Evolutionary conservation across 495 filamentous ascomycete species (phyloP).

Genomic region (Physcia stellaris): DNA sequence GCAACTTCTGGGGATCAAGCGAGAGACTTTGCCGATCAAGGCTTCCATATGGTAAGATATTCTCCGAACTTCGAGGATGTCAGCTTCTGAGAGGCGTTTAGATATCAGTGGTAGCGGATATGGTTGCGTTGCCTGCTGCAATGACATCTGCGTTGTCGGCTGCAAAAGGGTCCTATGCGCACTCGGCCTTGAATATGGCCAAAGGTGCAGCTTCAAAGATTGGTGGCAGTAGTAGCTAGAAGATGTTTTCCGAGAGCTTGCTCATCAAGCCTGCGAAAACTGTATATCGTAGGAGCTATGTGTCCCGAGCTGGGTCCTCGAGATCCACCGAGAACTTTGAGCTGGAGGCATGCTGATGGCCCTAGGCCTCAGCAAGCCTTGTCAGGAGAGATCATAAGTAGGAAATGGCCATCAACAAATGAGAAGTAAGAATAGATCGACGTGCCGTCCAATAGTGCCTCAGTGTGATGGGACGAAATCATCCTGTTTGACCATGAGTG

Average conservation of each 20-base stretch:
- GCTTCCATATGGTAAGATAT: slow-evolving; percentile 57
- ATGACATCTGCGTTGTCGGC: slow-evolving; percentile 25
- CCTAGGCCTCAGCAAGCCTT: too few species aligned
- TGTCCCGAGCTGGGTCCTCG: too few species aligned
- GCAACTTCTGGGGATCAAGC: slow-evolving; percentile 51
- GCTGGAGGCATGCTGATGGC: slow-evolving; percentile 1
- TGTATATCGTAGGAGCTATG: too few species aligned
- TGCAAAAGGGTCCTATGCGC: slow-evolving; percentile 19
- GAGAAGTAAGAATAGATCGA: too few species aligned
- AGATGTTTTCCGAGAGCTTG: not conserved
- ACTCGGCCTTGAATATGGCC: slow-evolving; percentile 29
- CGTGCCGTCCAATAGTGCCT: too few species aligned
- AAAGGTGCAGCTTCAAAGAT: slow-evolving; percentile 23
- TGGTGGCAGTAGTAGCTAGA: not conserved
- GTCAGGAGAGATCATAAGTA: too few species aligned
- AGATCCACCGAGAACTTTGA: not conserved
- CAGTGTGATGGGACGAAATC: too few species aligned
- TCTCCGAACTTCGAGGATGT: not conserved
- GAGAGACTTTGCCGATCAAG: slow-evolving; percentile 46
- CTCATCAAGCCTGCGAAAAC: not conserved
- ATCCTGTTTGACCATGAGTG: too few species aligned
- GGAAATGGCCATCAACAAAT: too few species aligned
- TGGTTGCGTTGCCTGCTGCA: slow-evolving; percentile 30
- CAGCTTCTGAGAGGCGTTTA: slow-evolving; percentile 5
- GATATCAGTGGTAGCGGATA: slow-evolving; percentile 40